Base-by-base conservation (phyloP, 441 rosid species). In the Erysimum cheiri region DNA sequence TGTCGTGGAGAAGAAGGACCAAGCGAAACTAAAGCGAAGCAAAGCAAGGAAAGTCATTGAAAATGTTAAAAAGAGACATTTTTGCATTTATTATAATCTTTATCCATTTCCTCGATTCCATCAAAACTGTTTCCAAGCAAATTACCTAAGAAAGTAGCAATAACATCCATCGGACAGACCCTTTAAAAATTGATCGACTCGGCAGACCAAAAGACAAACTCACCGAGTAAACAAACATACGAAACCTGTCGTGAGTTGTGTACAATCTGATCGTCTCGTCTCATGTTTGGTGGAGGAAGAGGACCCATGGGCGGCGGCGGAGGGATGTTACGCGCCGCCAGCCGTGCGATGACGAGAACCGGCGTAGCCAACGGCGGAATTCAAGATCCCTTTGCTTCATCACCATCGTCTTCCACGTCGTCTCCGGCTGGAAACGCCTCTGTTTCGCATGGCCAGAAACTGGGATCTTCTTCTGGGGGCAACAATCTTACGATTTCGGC, bases 291-390 rank as follows among this genome's bases (percentile, higher is more conserved):
- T 47, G 80, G 88, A 41, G 88, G 89, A 57, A 77, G 72, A 75
- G 79, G 79, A 70, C 85, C 90, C 49, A 73, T 85, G 87, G 92
- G 94, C 4, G 84, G 85, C 19, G 91, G 89, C 11, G 81, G 87
- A 55, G 78, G 90, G 73, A 83, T 87, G 87, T 59, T 88, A 32
- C 83, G 89, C 59, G 82, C 84, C 12, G 80, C 78, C 13, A 82
- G 95, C 0, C 80, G 89, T 37, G 82, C 79, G 0, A 87, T 85
- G 66, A 60, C 87, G 3, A 76, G 92, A n/a, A 70, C 89, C 8
- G 86, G 88, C 1, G 89, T 77, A 8, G 63, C 85, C 35, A 52
- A 74, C 36, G 77, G 79, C 0, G 83, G 81, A 48, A 64, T 87
- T 22, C 88, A 80, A 47, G 97, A 88, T 55, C 83, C 93, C 4